Evolutionary conservation across 192 early-diverging fungal genomes (phyloP), one percentile per base, ranked within the genome.

Genomic region (Entomortierella beljakovae): DNA sequence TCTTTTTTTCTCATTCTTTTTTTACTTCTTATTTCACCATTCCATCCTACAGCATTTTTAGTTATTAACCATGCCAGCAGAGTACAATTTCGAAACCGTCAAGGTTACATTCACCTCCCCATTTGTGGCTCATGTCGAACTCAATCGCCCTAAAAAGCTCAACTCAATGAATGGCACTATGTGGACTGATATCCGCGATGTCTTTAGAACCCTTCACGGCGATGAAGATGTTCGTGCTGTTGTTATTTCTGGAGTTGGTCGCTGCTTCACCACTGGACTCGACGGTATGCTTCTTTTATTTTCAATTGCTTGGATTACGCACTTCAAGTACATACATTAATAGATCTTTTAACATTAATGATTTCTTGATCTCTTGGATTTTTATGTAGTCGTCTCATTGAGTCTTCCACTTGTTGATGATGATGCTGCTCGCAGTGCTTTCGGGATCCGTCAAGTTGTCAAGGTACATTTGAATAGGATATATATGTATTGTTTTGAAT

Each of bases 191-290:
- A 72, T 70, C 51, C 60, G 72, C 37, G 49, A 48, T 66, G 71
- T 69, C 40, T 70, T 70, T 69, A 48, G 67, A 32, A 68, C 50
- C 15, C 67, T 79, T 57, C 37, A 61, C 3, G 61, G 60, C n/a
- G 93, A 98, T 80, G 65, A 83, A 15, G 68, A 89, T 28, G 90
- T 97, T 53, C 88, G 92, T 33, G 85, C 85, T 64, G 90, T 97
- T 0, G 89, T 99, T 29, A 64, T 98, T 25, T 90, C 90, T 15
- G 94, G 92, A 25, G 82, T 85, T 26, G 91, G 91, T 29, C 84
- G 88, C 35, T 84, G 90, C 68, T 99, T 99, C 69, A 93, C 94
- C n/a, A 92, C 93, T 37, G 98, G 98, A 9, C 82, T 99, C 26
- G 98, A 99, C 64, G 80, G 92, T 89, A 90, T 82, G 75, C 68